Conservation (phyloP, 2,329 filamentous ascomycete genomes). For the Keithomyces neogunnii region DNA sequence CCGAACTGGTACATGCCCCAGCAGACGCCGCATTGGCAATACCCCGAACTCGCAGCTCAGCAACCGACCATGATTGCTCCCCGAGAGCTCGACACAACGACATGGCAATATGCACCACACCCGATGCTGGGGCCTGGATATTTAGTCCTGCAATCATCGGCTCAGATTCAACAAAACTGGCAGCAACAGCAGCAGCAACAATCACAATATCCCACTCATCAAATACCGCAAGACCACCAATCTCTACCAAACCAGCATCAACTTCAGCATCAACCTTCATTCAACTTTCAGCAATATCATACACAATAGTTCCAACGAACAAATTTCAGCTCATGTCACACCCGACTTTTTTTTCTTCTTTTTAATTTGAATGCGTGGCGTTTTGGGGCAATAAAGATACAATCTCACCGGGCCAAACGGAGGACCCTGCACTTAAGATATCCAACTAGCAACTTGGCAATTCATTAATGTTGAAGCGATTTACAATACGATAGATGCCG, state of each 20-base stretch:
- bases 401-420: background rate
- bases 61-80: constrained; percentile 1
- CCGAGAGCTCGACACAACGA: constrained; percentile 5
- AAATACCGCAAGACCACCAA: background rate
- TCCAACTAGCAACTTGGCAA: background rate
- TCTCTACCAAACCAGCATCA: background rate
- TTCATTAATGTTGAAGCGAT: no score
- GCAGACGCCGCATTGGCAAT: constrained; percentile 1
- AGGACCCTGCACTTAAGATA: background rate
- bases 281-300: constrained; percentile 4
- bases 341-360: background rate
- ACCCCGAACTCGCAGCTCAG: constrained; percentile 1
- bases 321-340: background rate
- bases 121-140: constrained; percentile 8
- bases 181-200: constrained; percentile 2
- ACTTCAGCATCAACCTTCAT: constrained; percentile 2
- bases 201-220: background rate
- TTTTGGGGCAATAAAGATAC: background rate
- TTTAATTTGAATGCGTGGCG: background rate
- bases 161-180: constrained; percentile 2
- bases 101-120: constrained; percentile 7
- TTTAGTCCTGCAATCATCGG: constrained; percentile 5
- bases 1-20: constrained; percentile 1
- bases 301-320: constrained; percentile 1
- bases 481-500: no score